Base-by-base conservation (phyloP, 192 early-diverging fungal species). In the Coemansia brasiliensis region DNA sequence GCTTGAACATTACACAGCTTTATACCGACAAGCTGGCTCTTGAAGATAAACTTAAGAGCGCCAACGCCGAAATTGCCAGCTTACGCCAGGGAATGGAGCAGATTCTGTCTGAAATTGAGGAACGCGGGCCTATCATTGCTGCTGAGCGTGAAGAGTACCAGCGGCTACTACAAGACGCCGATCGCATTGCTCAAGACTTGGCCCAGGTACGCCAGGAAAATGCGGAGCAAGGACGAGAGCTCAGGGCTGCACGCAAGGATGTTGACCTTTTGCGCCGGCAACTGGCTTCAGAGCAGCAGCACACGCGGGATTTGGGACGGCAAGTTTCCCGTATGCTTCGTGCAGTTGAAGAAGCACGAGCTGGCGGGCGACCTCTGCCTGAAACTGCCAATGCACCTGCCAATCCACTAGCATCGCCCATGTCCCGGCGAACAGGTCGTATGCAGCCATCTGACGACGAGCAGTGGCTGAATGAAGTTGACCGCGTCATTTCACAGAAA, bases 1-100 rank as follows among this genome's bases (percentile, higher is more conserved):
- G 80, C 32, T 71, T 86, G 49, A 83, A 82, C 25, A 82, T 88
- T 18, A 88, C 86, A 21, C 77, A 88, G 65, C 79, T 86, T 41
- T 86, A 84, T 52, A 52, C 84, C 29, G 83, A 86, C 10, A 84
- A 85, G 56, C 55, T 82, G 18, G 75, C 72, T 20, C 69, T 86
- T 12, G 82, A 86, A 56, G 72, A 67, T 26, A 68, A 77, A n/a
- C 65, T 84, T 41, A 26, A 57, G 17, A 62, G 53, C 15, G 79
- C 82, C 27, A 76, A 81, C 25, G 38, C 59, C 0, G 86, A 88
- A 42, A 71, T 76, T 5, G 57, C 57, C 5, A 59, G 74, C 8
- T 63, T 86, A 40, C 80, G 81, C 17, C 80, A 82, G 60, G 65
- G 73, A 41, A 80, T 88, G 74, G 67, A 82, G 52, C 69, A 77